A percentile compares a stretch with the other conserved stretches of the same genome.
phyloP scores from a whole-genome alignment of 2,329 filamentous ascomycete species.

The Botrytis aclada region DNA sequence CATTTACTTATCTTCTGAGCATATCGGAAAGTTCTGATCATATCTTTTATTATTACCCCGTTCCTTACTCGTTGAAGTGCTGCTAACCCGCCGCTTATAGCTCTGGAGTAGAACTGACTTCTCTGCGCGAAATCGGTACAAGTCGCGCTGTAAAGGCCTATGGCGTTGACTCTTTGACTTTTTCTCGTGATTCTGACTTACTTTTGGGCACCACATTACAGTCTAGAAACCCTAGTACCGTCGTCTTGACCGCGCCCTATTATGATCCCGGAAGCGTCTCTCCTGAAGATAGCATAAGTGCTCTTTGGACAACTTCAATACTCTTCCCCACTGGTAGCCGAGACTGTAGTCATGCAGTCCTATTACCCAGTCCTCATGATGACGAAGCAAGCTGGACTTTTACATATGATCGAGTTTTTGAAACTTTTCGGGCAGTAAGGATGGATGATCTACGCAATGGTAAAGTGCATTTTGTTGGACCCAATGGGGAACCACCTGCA shows the following conservation, averaged over 20 bases:
- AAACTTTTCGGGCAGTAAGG: conserved; percentile 73
- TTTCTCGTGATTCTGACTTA: conserved; percentile 75
- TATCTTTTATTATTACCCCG: not conserved
- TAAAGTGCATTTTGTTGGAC: conserved; percentile 76
- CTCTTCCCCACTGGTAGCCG: conserved; percentile 78
- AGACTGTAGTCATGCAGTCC: conserved; percentile 72
- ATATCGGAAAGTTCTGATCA: not conserved
- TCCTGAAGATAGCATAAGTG: conserved; percentile 64
- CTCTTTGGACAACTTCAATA: conserved; percentile 83
- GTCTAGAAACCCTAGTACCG: conserved; percentile 63
- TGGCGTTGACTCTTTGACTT: conserved; percentile 68
- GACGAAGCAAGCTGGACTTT: conserved; percentile 74
- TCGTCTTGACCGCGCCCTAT: conserved; percentile 70
- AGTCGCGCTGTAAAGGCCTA: conserved; percentile 74
- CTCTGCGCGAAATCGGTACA: conserved; percentile 61
- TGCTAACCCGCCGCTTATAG: conserved; percentile 9
- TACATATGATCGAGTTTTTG: conserved; percentile 72
- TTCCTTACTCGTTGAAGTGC: not conserved
- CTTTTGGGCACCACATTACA: conserved; percentile 71
- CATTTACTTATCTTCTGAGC: not conserved
- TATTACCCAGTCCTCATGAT: conserved; percentile 48
- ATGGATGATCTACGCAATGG: conserved; percentile 73
- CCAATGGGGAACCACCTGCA: conserved; percentile 58
- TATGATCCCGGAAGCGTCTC: conserved; percentile 68
- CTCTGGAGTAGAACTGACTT: conserved; percentile 80